Evolutionary conservation across 1,139 yeast genomes (phyloP), one percentile per base, ranked within the genome.

Genomic region (Pneumocystis oryctolagi): DNA sequence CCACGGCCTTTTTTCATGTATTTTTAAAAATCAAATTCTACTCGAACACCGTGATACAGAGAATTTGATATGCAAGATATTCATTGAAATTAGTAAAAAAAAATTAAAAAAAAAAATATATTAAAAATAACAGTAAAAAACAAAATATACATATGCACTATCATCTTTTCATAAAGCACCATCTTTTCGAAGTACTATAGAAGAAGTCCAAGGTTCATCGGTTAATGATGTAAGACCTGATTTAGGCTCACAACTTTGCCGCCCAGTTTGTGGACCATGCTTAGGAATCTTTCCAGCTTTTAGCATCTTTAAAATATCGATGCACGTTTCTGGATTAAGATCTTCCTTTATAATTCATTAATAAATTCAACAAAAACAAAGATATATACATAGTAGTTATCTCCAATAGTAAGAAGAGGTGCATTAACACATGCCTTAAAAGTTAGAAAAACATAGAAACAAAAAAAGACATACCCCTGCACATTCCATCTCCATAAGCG

Each of bases 401-500:
- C 95, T 73, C 87, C 87, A 65, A 88, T 77, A 64, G 87, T 95
- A 68, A 89, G 76, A 89, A 88, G 87, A 65, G 96, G 96, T 18
- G 87, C 96, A 74, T 88, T 88, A 64, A 87, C 89, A 78, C 96
- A 88, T 8, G 96, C 96, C 55, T 47, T 25, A 9, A 25, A 47
- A 47, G 25, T 9, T 47, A 25, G 25, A 12, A 47, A 25, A 42
- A 20, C 20, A 47, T 6, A 14, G 8, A 47, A 47, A 47, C 8
- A 47, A 47, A 47, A 9, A 9, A 47, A 47, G 3, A 6, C 55
- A 25, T 25, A 18, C 55, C 65, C 96, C 96, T 65, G 87, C 82
- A 75, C 96, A 88, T 75, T 88, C 96, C 65, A 88, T 95, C 75
- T 88, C 96, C 70, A 87, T 89, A 67, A 88, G 77, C 18, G 95